Evolutionary conservation across 2,329 filamentous ascomycete species (phyloP), one percentile per base, ranked within the genome.

Genomic region (Nigrospora sphaerica): DNA sequence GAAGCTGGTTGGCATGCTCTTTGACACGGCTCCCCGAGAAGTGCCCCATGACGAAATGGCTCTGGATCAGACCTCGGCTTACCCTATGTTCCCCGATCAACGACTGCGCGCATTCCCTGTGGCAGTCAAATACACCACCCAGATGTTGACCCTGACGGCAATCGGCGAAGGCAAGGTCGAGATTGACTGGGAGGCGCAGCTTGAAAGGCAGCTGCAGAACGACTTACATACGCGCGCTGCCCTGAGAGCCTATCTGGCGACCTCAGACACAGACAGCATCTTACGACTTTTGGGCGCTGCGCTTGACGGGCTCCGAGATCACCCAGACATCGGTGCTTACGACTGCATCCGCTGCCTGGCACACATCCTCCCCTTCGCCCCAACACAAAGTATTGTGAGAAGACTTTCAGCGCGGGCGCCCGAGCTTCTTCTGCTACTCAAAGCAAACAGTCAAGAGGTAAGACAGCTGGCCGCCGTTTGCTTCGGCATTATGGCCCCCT

Each of bases 161-260:
- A 61, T 79, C 3, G 59, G 65, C 35, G 65, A 75, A 42, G 70
- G 75, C 46, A 74, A 77, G 11, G 63, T 89, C 19, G 85, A 92
- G 54, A 81, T 85, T 39, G 87, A 92, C 51, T 97, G 93, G 93
- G 86, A 90, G 60, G 75, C 83, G 39, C 85, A 86, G 54, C 72
- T 97, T 3, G 86, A 91, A 54, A 79, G 82, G 1, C 74, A 85
- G 7, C 73, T 93, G 31, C 77, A 81, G 36, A 86, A 84, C 6
- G 86, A 92, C 57, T 74, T 85, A 48, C 69, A 74, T 39, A 80
- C 81, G 12, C 77, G 88, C 36, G 64, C 74, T 23, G 73, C 74
- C 6, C 73, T 90, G 46, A 77, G 74, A 46, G 57, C 60, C 1
- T 80, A 84, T 51, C 58, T 86, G 48, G 57, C 66, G 46, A 62